Percentiles rank a stretch among this genome's conserved stretches.
Conservation (phyloP, 2,329 filamentous ascomycete species). For the Fonsecaea erecta region DNA sequence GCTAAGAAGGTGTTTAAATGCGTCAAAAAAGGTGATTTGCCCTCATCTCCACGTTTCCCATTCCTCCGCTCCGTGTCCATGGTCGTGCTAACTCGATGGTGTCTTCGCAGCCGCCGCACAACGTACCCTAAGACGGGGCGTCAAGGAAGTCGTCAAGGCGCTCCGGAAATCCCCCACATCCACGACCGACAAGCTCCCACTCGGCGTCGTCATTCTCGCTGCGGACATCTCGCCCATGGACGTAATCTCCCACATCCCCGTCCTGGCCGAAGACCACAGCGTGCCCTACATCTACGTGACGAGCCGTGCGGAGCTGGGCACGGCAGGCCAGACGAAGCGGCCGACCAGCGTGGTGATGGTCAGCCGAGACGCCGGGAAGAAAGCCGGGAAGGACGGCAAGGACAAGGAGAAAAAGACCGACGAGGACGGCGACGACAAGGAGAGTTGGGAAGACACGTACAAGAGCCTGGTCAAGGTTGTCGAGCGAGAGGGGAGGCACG, state of each 20-base stretch:
- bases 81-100: conserved; percentile 1
- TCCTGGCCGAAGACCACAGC: conserved; percentile 97
- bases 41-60: not conserved
- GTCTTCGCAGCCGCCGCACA: conserved; percentile 77
- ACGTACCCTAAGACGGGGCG: conserved; percentile 94
- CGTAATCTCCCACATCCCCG: conserved; percentile 96
- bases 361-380: conserved; percentile 55
- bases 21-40: conserved; percentile 55
- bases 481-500: conserved; percentile 61
- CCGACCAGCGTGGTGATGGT: conserved; percentile 97
- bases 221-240: conserved; percentile 98
- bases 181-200: conserved; percentile 58
- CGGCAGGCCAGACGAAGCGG: conserved; percentile 91
- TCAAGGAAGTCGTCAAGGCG: conserved; percentile 98
- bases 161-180: conserved; percentile 87
- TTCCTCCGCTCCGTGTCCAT: not conserved
- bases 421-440: conserved; percentile 48
- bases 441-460: conserved; percentile 58
- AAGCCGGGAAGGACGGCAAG: conserved; percentile 52
- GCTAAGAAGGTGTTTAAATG: conserved; percentile 58
- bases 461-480: conserved; percentile 63
- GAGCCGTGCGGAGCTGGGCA: conserved; percentile 89
- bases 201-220: conserved; percentile 83
- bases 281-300: conserved; percentile 96
- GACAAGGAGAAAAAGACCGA: conserved; percentile 56